Evolutionary conservation across 148 eudicot species (phyloP), one percentile per base, ranked within the genome.

Genomic region (Arctostaphylos glauca): DNA sequence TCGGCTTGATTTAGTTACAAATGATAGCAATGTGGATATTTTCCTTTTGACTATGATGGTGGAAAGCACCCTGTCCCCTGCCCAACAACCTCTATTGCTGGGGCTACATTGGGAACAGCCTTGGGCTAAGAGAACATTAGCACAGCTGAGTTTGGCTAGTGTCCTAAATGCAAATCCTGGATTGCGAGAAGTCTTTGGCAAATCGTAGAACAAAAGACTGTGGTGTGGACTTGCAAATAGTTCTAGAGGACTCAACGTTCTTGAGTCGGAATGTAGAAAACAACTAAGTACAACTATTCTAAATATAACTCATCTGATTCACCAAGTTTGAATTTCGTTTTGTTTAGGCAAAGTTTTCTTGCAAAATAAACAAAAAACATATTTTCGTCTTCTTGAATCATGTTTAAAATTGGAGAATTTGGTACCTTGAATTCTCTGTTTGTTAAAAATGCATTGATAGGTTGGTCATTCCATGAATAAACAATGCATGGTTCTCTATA

Each of bases 61-160:
- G 73, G 73, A 68, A 68, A 68, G 73, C 73, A 38, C 46, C 73
- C 73, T 68, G 47, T 38, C 47, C 73, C 18, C 73, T 9, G 5
- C 13, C 19, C 38, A 74, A 50, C 53, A 74, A 12, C 78, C 58
- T 75, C 31, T 14, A 75, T 50, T 21, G 50, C 31, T 19, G 74
- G 19, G 54, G 21, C 44, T 21, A 25, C 78, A 49, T 44, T 49
- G 18, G 41, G 76, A 72, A 72, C 23, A 72, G 25, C 23, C 49
- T 72, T 44, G 78, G 78, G 15, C 18, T 0, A 38, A 70, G 48
- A 43, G 78, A 48, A 47, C 58, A 23, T 75, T 23, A 15, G 78
- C 43, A 50, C 16, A 75, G 19, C 58, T 75, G 16, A 75, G 16
- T 75, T 75, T 21, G 15, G 54, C 59, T 12, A 25, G 44, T 52